Conservation (phyloP, 352 stramenopile genomes). For the Thalassiosira delicatula region DNA sequence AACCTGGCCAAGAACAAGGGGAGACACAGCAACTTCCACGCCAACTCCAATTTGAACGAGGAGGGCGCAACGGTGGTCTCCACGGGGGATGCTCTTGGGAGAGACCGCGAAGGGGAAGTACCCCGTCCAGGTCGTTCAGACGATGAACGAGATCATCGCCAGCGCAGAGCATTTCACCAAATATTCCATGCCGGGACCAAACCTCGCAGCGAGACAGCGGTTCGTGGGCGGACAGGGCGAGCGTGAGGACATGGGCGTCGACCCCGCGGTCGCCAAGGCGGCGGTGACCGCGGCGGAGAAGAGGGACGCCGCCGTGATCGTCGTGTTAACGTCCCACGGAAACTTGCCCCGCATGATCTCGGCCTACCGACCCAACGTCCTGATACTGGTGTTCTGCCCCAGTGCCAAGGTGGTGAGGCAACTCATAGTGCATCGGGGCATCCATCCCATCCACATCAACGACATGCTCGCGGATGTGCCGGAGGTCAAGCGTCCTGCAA, state of each 20-base stretch:
- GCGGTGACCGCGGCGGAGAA: conserved; percentile 71
- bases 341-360: conserved; percentile 71
- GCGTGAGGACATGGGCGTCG: conserved; percentile 39
- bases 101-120: conserved; percentile 97
- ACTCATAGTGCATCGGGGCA: conserved; percentile 79
- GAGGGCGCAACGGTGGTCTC: too few species aligned
- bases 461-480: conserved; percentile 52
- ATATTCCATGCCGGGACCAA: conserved; percentile 45
- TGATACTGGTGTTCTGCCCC: conserved; percentile 82
- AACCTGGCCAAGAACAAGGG: too few species aligned
- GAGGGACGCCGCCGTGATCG: conserved; percentile 69
- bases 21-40: too few species aligned
- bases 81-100: conserved; percentile 98
- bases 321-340: conserved; percentile 73
- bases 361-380: conserved; percentile 77
- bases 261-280: conserved; percentile 71
- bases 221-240: conserved; percentile 51
- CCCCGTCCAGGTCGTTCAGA: conserved; percentile 90
- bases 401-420: conserved; percentile 77
- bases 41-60: too few species aligned
- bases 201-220: conserved; percentile 48
- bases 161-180: conserved; percentile 74
- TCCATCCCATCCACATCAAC: conserved; percentile 75
- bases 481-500: conserved; percentile 52
- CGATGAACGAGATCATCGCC: conserved; percentile 91